These are phyloP conservation scores for Tagetes patula DNA, from an alignment of 129 eudicot genomes.

Conservation along the genomic window DNA sequence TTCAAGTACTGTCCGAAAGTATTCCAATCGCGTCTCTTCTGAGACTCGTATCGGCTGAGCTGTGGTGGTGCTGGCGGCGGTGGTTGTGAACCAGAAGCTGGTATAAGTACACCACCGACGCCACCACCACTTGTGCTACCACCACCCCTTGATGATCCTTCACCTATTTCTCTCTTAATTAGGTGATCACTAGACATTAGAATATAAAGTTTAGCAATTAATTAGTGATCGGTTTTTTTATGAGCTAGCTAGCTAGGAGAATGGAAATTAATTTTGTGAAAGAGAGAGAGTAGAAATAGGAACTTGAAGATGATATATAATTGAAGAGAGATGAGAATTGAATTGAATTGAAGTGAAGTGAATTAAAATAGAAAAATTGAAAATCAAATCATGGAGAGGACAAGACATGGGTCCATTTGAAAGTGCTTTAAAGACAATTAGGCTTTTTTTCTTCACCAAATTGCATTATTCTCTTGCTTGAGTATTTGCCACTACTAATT, in stretches of 20 bases:
- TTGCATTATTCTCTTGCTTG: conserved; percentile 55
- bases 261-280: no score
- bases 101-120: background rate
- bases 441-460: conserved; percentile 52
- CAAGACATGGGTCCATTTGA: conserved; percentile 68
- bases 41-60: conserved; percentile 68
- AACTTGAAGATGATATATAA: conserved; percentile 29
- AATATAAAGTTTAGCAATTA: conserved; percentile 7
- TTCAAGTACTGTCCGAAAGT: conserved; percentile 71
- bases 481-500: conserved; percentile 45
- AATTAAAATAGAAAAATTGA: conserved; percentile 22
- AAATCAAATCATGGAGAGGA: conserved; percentile 60
- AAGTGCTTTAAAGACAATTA: conserved; percentile 55
- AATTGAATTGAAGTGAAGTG: no score
- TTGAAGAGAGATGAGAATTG: conserved; percentile 44
- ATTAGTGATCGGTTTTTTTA: background rate
- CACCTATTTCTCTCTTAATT: conserved; percentile 40
- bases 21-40: conserved; percentile 80
- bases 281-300: conserved; percentile 20
- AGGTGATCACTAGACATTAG: conserved; percentile 41
- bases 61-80: conserved; percentile 30
- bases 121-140: background rate
- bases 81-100: conserved; percentile 24
- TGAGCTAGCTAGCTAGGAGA: background rate
- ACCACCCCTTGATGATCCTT: conserved; percentile 32